Conservation (phyloP, 2,329 filamentous ascomycete genomes). For the Paracorniculantispora psalliotae region DNA sequence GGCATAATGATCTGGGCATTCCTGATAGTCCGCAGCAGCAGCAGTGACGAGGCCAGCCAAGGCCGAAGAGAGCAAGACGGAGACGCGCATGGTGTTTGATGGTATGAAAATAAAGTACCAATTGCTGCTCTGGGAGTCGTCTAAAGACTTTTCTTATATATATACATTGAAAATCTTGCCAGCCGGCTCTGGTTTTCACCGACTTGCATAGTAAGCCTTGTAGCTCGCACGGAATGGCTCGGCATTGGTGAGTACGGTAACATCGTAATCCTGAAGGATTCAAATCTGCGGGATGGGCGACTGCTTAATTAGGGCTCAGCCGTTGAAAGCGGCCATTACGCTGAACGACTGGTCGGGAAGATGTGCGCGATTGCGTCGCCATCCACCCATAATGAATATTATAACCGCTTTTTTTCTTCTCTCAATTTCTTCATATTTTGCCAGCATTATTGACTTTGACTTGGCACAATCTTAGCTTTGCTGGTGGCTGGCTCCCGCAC, state of each 20-base stretch:
- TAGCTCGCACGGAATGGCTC: not conserved
- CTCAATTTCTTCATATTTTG: not conserved
- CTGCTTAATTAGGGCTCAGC: not conserved
- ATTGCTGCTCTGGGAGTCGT: too few species aligned
- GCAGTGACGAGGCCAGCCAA: slow-evolving; percentile 1
- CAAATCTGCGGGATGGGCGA: not conserved
- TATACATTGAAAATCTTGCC: not conserved
- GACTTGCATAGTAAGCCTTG: not conserved
- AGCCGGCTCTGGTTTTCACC: not conserved
- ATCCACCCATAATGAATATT: not conserved
- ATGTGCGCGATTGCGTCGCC: not conserved
- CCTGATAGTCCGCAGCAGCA: not conserved
- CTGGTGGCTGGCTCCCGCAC: slow-evolving; percentile 1
- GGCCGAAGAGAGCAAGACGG: not conserved
- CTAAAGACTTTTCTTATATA: not conserved
- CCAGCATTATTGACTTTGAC: not conserved
- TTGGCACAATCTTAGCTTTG: not conserved
- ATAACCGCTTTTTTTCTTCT: not conserved
- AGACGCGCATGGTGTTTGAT: not conserved
- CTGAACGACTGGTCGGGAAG: not conserved
- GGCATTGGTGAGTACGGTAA: not conserved
- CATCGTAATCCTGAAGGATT: slow-evolving; percentile 6
- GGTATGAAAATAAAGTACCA: not conserved
- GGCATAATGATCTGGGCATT: slow-evolving; percentile 1
- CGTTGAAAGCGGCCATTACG: not conserved